Conservation (phyloP, 768 basidiomycete species). For the Suillus variegatus region DNA sequence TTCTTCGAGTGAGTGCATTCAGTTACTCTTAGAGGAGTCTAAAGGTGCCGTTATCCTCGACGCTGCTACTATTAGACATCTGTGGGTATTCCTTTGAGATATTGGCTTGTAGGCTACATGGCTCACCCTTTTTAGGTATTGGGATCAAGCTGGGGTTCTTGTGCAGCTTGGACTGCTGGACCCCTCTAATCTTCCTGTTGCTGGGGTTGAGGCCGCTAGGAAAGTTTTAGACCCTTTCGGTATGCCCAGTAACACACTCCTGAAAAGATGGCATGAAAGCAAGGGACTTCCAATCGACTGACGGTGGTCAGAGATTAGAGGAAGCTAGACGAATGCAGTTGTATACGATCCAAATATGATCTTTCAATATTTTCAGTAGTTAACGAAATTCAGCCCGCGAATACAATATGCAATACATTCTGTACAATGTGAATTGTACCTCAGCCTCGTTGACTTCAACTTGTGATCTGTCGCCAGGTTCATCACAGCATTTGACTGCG, state of each 20-base stretch:
- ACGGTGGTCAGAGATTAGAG: constrained; percentile 18
- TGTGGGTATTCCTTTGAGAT: constrained; percentile 21
- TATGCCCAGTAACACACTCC: constrained; percentile 39
- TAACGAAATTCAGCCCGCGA: not conserved
- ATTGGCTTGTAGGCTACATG: not conserved
- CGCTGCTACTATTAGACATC: constrained; percentile 20
- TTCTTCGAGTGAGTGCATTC: constrained; percentile 43
- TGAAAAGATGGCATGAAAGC: constrained; percentile 38
- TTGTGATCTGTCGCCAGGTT: not conserved
- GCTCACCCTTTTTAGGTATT: constrained; percentile 33
- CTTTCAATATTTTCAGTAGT: not conserved
- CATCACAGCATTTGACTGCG: not conserved
- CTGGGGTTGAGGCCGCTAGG: constrained; percentile 40
- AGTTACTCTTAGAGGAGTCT: not conserved
- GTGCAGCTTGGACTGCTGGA: constrained; percentile 44
- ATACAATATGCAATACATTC: not conserved
- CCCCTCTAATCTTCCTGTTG: constrained; percentile 33
- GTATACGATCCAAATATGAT: not conserved
- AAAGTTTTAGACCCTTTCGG: constrained; percentile 46
- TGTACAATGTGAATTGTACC: not conserved
- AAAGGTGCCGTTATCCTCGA: not conserved
- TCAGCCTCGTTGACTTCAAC: not conserved
- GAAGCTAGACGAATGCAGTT: not conserved
- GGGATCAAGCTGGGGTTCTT: constrained; percentile 51
- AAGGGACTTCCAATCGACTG: constrained; percentile 34